Conservation (phyloP, 768 basidiomycete species). For the Termitomyces sp. region DNA sequence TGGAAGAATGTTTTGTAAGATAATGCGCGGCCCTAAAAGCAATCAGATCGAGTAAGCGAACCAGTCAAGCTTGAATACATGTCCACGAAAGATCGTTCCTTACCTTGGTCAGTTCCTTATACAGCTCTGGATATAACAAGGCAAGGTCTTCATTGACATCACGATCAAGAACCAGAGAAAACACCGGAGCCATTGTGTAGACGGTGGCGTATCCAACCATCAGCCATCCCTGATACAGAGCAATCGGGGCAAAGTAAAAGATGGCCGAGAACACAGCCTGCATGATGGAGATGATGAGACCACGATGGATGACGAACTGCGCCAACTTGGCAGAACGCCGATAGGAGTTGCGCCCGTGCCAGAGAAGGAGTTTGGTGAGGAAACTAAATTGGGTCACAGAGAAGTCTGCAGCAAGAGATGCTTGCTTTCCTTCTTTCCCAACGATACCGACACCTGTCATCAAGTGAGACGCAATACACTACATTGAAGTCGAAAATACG, state of each 20-base stretch:
- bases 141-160: slow-evolving; percentile 97
- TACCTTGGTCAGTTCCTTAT: slow-evolving; percentile 96
- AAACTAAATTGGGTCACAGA: slow-evolving; percentile 95
- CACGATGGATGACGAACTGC: slow-evolving; percentile 97
- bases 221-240: slow-evolving; percentile 96
- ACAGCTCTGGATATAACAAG: slow-evolving; percentile 92
- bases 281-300: slow-evolving; percentile 95
- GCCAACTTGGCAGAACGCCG: slow-evolving; percentile 96
- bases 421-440: slow-evolving; percentile 98
- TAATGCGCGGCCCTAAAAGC: slow-evolving; percentile 75
- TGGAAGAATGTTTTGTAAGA: slow-evolving; percentile 98
- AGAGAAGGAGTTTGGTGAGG: slow-evolving; percentile 93
- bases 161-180: slow-evolving; percentile 91
- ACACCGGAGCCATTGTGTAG: slow-evolving; percentile 98
- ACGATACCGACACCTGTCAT: slow-evolving; percentile 88
- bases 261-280: slow-evolving; percentile 95
- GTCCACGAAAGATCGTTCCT: slow-evolving; percentile 12
- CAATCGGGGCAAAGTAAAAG: slow-evolving; percentile 93
- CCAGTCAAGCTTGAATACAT: neutral
- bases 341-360: slow-evolving; percentile 99
- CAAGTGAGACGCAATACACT: neutral
- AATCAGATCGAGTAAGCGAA: neutral
- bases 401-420: slow-evolving; percentile 98
- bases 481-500: slow-evolving; percentile 26
- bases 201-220: slow-evolving; percentile 95